phyloP scores from a whole-genome alignment of 148 eudicot genomes.

The Gaultheria prostrata region DNA sequence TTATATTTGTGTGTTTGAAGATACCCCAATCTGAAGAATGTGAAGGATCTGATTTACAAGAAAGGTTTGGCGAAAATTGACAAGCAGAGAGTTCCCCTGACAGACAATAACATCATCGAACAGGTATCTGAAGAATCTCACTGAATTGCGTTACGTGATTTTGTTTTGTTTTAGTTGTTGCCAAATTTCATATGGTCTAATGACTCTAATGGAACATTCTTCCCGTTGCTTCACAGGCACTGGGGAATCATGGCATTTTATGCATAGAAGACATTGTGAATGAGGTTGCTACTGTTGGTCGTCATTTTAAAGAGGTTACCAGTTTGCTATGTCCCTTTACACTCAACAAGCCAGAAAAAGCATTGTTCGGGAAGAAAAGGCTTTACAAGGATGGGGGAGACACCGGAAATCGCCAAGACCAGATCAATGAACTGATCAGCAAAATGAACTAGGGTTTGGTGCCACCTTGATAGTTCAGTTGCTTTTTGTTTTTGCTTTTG shows the following conservation, averaged over 20 bases:
- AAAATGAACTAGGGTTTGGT: slow-evolving; percentile 60
- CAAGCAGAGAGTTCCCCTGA: slow-evolving; percentile 65
- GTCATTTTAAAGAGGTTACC: slow-evolving; percentile 67
- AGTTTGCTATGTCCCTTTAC: slow-evolving; percentile 60
- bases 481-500: neutral
- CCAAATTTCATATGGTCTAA: neutral
- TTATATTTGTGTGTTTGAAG: slow-evolving; percentile 22
- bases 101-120: slow-evolving; percentile 83
- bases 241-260: slow-evolving; percentile 62
- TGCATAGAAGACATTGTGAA: slow-evolving; percentile 86
- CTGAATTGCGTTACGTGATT: neutral
- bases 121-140: slow-evolving; percentile 44
- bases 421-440: slow-evolving; percentile 66
- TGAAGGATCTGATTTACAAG: slow-evolving; percentile 85
- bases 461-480: neutral
- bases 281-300: slow-evolving; percentile 69
- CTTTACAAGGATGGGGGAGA: slow-evolving; percentile 72
- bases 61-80: slow-evolving; percentile 63
- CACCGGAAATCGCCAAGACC: slow-evolving; percentile 67
- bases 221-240: slow-evolving; percentile 39
- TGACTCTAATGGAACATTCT: neutral
- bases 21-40: slow-evolving; percentile 66
- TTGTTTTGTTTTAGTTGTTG: neutral
- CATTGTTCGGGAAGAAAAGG: slow-evolving; percentile 59
- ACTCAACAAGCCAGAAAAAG: slow-evolving; percentile 67